Percentiles rank a stretch among this genome's conserved stretches.
Evolutionary conservation across 2,329 filamentous ascomycete genomes (phyloP).

Genomic region (Verticillium nubilum): DNA sequence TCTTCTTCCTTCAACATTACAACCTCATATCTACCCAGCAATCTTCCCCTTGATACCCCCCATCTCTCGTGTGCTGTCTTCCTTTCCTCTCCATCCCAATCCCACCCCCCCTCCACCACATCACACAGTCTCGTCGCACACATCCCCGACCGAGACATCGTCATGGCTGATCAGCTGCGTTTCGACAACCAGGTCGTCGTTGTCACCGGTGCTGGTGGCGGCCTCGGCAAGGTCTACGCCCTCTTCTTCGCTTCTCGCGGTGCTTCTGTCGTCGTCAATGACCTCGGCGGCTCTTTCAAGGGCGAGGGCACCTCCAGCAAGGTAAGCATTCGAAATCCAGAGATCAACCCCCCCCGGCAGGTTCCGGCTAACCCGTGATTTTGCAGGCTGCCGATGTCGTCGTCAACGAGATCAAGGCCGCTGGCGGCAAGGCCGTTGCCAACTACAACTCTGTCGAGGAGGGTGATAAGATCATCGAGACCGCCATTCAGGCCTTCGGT

Average conservation of each 20-base stretch:
- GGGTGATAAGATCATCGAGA: slow-evolving; percentile 91
- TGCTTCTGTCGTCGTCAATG: slow-evolving; percentile 94
- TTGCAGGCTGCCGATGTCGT: slow-evolving; percentile 73
- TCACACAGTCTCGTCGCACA: background rate
- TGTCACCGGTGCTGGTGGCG: slow-evolving; percentile 75
- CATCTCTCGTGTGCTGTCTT: background rate
- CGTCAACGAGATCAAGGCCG: slow-evolving; percentile 76
- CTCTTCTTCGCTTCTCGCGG: slow-evolving; percentile 88
- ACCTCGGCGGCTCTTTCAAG: slow-evolving; percentile 88
- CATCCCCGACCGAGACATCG: slow-evolving; percentile 15
- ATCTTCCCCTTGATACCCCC: slow-evolving; percentile 2
- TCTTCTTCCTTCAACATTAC: background rate
- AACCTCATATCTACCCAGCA: background rate
- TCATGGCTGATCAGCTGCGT: slow-evolving; percentile 64
- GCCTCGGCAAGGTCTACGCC: slow-evolving; percentile 76
- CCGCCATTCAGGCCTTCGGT: slow-evolving; percentile 73
- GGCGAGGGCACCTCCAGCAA: slow-evolving; percentile 84
- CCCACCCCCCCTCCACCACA: background rate
- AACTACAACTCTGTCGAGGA: slow-evolving; percentile 96
- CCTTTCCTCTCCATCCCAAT: background rate
- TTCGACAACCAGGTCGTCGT: slow-evolving; percentile 83
- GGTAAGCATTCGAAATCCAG: slow-evolving; percentile 43
- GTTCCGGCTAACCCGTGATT: slow-evolving; percentile 15
- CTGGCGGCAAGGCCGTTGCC: slow-evolving; percentile 91
- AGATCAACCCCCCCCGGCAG: background rate